Base-by-base conservation (phyloP, 257 asterid species). In the Solanum ahanhuiri region DNA sequence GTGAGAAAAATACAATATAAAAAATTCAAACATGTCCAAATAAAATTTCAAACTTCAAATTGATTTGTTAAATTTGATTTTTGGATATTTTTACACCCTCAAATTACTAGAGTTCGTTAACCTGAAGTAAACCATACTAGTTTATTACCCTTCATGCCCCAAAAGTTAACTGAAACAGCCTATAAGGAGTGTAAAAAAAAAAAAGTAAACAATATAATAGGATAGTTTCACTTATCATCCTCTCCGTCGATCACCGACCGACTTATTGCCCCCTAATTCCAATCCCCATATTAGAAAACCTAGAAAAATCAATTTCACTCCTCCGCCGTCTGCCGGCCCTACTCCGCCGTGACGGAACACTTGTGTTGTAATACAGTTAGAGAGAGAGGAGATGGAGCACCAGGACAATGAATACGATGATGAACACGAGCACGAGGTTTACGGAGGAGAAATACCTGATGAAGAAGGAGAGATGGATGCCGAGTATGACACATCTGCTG, bases 391-490 rank as follows among this genome's bases (percentile, higher is more conserved):
- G 4, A 81, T 81, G 84, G 84, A 63, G 66, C 86, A 66, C 81
- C 66, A 88, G 72, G 82, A 84, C 6, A 79, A 15, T 4, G 69
- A 82, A 30, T 67, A 81, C 35, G 72, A 88, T 23, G 83, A 81
- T 23, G 83, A 81, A 54, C 87, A 87, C 18, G 88, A 85, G 37
- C 81, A 57, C 34, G 89, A 89, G 76, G 87, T 82, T 7, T 85
- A 48, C 67, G 87, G 85, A 70, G 90, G 75, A 43, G 87, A 89
- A n/a, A 86, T 89, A 23, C 86, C 84, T 5, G 83, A 84, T 12
- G 91, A 69, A 58, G 90, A 48, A 48, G 84, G 81, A 7, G 88
- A 85, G 41, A 87, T 83, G 86, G 89, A 87, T 43, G 87, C 87
- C 66, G 87, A 87, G 17, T 81, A 81, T 81, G 84, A 81, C 23